Evolutionary conservation across 2,329 filamentous ascomycete genomes (phyloP).

Genomic region (Hypoxylon sp.): DNA sequence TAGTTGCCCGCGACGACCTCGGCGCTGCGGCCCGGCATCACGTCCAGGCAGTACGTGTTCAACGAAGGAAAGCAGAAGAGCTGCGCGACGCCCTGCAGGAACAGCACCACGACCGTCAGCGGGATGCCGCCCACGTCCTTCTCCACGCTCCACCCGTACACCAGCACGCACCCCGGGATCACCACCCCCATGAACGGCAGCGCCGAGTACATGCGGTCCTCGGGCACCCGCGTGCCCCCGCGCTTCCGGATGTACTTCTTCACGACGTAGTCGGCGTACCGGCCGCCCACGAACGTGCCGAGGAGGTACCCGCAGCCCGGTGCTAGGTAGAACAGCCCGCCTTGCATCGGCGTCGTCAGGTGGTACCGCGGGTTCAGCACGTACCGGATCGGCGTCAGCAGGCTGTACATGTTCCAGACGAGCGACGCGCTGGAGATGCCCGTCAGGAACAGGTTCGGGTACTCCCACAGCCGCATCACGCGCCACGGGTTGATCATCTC

Average conservation of each 20-base stretch:
- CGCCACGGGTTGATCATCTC: slow-evolving; percentile 75
- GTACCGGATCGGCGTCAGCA: slow-evolving; percentile 72
- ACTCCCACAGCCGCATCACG: slow-evolving; percentile 72
- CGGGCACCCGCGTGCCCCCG: slow-evolving; percentile 72
- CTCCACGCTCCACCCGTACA: slow-evolving; percentile 69
- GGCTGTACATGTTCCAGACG: slow-evolving; percentile 77
- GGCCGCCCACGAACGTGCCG: slow-evolving; percentile 73
- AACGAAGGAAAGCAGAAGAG: slow-evolving; percentile 80
- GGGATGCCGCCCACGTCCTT: slow-evolving; percentile 63
- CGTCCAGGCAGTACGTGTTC: slow-evolving; percentile 85
- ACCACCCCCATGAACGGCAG: slow-evolving; percentile 69
- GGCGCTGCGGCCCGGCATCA: slow-evolving; percentile 76
- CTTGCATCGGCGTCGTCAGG: slow-evolving; percentile 70
- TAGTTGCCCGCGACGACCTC: slow-evolving; percentile 87
- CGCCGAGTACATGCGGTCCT: slow-evolving; percentile 74
- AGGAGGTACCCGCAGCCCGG: slow-evolving; percentile 74
- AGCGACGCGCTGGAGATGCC: slow-evolving; percentile 69
- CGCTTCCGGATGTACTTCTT: slow-evolving; percentile 55
- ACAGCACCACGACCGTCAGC: slow-evolving; percentile 78
- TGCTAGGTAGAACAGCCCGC: slow-evolving; percentile 76
- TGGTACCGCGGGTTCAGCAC: slow-evolving; percentile 77
- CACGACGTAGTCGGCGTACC: slow-evolving; percentile 56
- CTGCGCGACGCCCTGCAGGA: slow-evolving; percentile 78
- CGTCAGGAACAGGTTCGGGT: slow-evolving; percentile 74
- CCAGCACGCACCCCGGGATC: slow-evolving; percentile 72